Conservation (phyloP, 225 moss, liverwort and hornwort genomes). For the Pseudisothecium myosuroides region DNA sequence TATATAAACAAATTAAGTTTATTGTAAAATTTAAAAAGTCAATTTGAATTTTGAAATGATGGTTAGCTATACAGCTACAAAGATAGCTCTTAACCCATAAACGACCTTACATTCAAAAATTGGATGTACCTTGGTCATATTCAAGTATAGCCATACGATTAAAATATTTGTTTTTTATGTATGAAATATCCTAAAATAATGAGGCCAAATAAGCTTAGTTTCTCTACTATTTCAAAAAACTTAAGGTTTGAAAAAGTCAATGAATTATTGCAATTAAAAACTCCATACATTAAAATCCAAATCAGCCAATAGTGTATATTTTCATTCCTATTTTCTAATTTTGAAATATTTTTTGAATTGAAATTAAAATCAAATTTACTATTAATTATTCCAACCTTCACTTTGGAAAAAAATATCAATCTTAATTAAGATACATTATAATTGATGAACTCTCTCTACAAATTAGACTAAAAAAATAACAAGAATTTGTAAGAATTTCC, state of each 20-base stretch:
- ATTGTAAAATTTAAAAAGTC: not conserved
- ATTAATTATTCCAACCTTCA: not conserved
- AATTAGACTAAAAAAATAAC: not conserved
- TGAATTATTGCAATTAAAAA: not conserved
- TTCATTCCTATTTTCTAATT: no score
- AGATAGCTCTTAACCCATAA: not conserved
- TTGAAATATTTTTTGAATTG: not conserved
- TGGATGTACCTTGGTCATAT: not conserved
- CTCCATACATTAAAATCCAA: not conserved
- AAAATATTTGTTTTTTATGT: not conserved
- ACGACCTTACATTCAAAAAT: not conserved
- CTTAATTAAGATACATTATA: not conserved
- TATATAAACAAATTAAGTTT: no score
- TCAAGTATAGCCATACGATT: not conserved
- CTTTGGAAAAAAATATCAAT: no score
- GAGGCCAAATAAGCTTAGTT: fast-evolving
- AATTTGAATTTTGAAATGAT: not conserved
- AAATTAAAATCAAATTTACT: not conserved
- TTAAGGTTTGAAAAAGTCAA: no score
- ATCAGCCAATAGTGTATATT: not conserved
- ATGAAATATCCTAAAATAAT: not conserved
- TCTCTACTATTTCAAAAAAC: fast-evolving
- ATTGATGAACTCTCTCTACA: not conserved
- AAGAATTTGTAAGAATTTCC: not conserved
- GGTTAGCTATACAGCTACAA: not conserved